phyloP scores from a whole-genome alignment of 495 filamentous ascomycete genomes.

The Bryoglossum gracile region DNA sequence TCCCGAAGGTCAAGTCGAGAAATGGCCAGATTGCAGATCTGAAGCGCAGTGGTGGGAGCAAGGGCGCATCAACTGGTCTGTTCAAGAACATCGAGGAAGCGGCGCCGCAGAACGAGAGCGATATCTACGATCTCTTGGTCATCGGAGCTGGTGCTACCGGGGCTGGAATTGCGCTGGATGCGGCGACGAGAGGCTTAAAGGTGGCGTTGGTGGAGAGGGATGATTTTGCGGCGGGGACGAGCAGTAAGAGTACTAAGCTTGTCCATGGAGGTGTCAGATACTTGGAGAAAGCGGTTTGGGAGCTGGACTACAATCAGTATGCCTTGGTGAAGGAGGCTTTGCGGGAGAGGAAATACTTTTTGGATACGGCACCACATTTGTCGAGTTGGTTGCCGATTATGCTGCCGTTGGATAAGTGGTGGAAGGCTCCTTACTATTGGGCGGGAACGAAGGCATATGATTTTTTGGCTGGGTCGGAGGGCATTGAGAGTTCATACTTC shows the following conservation, averaged over 20 bases:
- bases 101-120: slow-evolving; percentile 26
- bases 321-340: slow-evolving; percentile 89
- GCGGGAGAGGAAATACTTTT: slow-evolving; percentile 89
- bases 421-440: slow-evolving; percentile 98
- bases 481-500: slow-evolving; percentile 96
- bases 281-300: slow-evolving; percentile 94
- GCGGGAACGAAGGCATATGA: slow-evolving; percentile 93
- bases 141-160: slow-evolving; percentile 94
- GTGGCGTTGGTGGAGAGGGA: slow-evolving; percentile 93
- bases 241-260: slow-evolving; percentile 94
- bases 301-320: slow-evolving; percentile 95
- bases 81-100: slow-evolving; percentile 22
- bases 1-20: slow-evolving; percentile 69
- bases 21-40: slow-evolving; percentile 56
- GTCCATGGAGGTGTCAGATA: slow-evolving; percentile 97
- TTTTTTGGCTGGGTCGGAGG: slow-evolving; percentile 87
- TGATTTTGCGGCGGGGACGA: slow-evolving; percentile 90
- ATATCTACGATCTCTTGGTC: slow-evolving; percentile 77
- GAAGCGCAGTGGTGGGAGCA: slow-evolving; percentile 35
- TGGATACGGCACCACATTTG: slow-evolving; percentile 92
- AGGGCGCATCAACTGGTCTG: slow-evolving; percentile 7
- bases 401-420: slow-evolving; percentile 93
- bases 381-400: slow-evolving; percentile 96
- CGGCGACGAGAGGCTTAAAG: slow-evolving; percentile 83
- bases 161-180: slow-evolving; percentile 87